A percentile compares a stretch with the other conserved stretches of the same genome.
Evolutionary conservation across 352 stramenopile species (phyloP).

Genomic region (Pythium guiyangense): DNA sequence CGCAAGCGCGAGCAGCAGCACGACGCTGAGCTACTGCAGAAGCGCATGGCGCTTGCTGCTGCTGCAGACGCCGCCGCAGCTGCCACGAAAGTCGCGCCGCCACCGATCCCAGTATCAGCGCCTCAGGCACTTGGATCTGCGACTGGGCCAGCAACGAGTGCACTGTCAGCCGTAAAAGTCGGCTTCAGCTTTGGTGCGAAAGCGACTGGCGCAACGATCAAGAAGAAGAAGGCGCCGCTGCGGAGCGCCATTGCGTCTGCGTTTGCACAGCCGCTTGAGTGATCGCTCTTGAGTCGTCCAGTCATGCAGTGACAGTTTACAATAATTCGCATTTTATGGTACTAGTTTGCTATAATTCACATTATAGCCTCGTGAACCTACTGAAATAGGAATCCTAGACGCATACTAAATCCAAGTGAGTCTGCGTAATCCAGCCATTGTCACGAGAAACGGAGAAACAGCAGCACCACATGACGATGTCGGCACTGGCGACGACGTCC

Average conservation of each 20-base stretch:
- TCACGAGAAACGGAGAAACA: conserved; percentile 3
- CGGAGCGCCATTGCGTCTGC: conserved; percentile 3
- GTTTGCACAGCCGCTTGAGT: conserved; percentile 4
- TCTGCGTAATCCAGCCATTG: no score
- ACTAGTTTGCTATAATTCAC: no score
- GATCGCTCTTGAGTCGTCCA: not conserved
- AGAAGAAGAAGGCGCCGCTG: conserved; percentile 8
- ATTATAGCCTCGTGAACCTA: no score
- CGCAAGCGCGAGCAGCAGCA: conserved; percentile 30
- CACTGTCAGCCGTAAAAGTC: conserved; percentile 8
- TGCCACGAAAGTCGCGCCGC: not conserved
- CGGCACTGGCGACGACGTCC: conserved; percentile 1
- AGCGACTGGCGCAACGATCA: conserved; percentile 1
- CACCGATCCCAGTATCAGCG: not conserved
- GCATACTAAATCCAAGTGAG: no score
- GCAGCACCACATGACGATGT: conserved; percentile 5
- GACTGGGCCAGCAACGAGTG: not conserved
- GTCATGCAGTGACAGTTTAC: not conserved
- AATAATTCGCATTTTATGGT: not conserved
- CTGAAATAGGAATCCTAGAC: no score
- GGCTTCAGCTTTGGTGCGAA: conserved; percentile 35
- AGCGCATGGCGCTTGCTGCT: conserved; percentile 23
- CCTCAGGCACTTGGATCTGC: not conserved
- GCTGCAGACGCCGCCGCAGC: conserved; percentile 3
- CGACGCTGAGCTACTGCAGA: conserved; percentile 30